Evolutionary conservation across 345 rosid genomes (phyloP).

Genomic region (Gossypium herbaceum): DNA sequence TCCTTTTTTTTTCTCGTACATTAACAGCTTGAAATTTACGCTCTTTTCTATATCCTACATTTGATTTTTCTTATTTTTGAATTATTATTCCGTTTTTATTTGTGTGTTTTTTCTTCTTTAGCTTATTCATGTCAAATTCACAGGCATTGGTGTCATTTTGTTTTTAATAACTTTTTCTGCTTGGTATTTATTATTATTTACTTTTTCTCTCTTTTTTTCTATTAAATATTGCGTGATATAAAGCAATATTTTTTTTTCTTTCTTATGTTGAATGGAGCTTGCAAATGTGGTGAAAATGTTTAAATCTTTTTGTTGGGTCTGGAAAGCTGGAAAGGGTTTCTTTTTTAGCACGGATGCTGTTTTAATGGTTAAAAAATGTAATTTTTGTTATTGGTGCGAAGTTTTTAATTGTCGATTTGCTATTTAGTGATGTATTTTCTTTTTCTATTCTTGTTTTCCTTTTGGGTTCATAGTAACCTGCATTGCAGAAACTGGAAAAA

Average conservation of each 20-base stretch:
- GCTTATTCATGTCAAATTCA: slow-evolving; percentile 21
- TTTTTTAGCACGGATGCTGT: not conserved
- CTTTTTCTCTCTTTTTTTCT: not conserved
- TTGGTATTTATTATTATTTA: slow-evolving; percentile 1
- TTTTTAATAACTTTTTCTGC: not conserved
- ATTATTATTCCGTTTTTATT: not conserved
- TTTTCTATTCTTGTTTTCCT: not conserved
- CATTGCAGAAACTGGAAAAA: slow-evolving; percentile 19
- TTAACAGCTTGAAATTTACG: slow-evolving; percentile 4
- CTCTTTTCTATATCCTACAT: slow-evolving; percentile 14
- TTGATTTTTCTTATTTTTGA: not conserved
- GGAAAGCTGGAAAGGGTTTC: not conserved
- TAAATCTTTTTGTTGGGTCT: not conserved
- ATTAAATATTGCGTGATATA: not conserved
- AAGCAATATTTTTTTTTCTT: not conserved
- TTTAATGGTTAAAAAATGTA: not conserved
- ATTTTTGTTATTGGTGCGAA: not conserved
- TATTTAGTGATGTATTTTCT: not conserved
- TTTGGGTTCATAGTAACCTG: not conserved
- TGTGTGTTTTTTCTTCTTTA: not conserved
- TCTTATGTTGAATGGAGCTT: not conserved
- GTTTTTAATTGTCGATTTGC: not conserved
- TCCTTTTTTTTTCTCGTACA: not conserved
- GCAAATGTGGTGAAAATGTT: not conserved
- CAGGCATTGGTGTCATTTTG: slow-evolving; percentile 4